Evolutionary conservation across 805 yeast genomes (phyloP).

Genomic region (Scheffersomyces spartinae): DNA sequence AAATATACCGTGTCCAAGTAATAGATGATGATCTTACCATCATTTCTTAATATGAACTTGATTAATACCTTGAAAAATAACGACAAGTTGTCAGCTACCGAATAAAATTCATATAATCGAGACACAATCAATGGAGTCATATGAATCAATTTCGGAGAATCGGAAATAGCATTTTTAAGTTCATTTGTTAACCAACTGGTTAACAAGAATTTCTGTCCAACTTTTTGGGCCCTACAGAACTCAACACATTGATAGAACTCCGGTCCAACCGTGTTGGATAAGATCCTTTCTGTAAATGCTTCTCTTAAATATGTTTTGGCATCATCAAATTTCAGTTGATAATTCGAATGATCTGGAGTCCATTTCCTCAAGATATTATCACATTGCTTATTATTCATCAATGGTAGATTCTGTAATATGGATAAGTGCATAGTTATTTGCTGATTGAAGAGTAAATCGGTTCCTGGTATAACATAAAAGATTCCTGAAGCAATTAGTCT

Average conservation of each 20-base stretch:
- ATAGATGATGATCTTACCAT: slow-evolving; percentile 25
- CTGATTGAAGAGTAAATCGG: slow-evolving; percentile 17
- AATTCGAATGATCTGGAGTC: slow-evolving; percentile 20
- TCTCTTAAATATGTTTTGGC: slow-evolving; percentile 7
- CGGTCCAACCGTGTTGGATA: background rate
- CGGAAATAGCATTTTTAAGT: slow-evolving; percentile 22
- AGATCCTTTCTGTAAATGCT: slow-evolving; percentile 1
- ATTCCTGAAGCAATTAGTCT: slow-evolving; percentile 80
- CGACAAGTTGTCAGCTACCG: slow-evolving; percentile 23
- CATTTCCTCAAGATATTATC: slow-evolving; percentile 43
- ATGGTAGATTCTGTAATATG: slow-evolving; percentile 49
- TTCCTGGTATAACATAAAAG: slow-evolving; percentile 43
- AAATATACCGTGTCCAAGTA: slow-evolving; percentile 28
- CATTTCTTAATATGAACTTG: slow-evolving; percentile 23
- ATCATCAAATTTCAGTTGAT: slow-evolving; percentile 13
- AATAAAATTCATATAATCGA: slow-evolving; percentile 20
- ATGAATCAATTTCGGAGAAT: slow-evolving; percentile 25
- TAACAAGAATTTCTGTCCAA: slow-evolving; percentile 33
- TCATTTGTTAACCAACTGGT: slow-evolving; percentile 38
- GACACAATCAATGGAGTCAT: slow-evolving; percentile 18
- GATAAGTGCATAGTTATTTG: slow-evolving; percentile 44
- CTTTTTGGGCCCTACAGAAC: slow-evolving; percentile 12
- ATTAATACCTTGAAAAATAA: slow-evolving; percentile 27
- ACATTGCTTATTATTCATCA: slow-evolving; percentile 41
- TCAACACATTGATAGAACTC: background rate